phyloP scores from a whole-genome alignment of 805 yeast genomes.

The Komagataella ulmi region DNA sequence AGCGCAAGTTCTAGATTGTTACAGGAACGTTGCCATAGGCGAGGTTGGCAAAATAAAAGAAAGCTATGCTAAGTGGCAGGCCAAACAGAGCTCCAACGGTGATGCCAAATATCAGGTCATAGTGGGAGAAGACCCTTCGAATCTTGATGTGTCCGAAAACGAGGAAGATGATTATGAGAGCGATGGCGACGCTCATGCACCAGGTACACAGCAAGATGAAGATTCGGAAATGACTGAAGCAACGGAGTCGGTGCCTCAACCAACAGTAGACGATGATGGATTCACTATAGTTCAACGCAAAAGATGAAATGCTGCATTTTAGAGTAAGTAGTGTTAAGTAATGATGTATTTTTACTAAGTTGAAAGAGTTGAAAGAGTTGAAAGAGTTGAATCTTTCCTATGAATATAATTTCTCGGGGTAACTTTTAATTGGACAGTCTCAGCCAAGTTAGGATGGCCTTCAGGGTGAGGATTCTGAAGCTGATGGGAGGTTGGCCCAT shows the following conservation, averaged over 20 bases:
- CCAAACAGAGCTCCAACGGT: conserved; percentile 29
- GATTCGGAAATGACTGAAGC: conserved; percentile 25
- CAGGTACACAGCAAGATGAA: conserved; percentile 13
- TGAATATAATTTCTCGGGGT: conserved; percentile 4
- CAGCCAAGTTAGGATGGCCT: neutral
- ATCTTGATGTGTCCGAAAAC: conserved; percentile 40
- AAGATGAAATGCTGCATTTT: conserved; percentile 28
- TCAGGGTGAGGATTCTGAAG: neutral
- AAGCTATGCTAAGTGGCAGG: conserved; percentile 45
- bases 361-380: neutral
- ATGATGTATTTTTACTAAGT: conserved; percentile 1
- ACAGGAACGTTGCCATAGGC: conserved; percentile 44
- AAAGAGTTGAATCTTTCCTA: neutral
- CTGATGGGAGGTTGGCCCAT: neutral
- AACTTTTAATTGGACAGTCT: conserved; percentile 1
- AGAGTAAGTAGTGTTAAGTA: neutral
- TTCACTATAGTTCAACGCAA: conserved; percentile 76
- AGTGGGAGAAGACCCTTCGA: conserved; percentile 46
- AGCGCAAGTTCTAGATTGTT: conserved; percentile 46
- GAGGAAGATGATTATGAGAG: conserved; percentile 34
- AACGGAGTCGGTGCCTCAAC: conserved; percentile 27
- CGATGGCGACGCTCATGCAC: conserved; percentile 19
- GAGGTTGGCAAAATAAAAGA: conserved; percentile 44
- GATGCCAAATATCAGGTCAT: conserved; percentile 9
- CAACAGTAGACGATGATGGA: conserved; percentile 87